Conservation (phyloP, 176 grass and related monocot species). For the Phyllostachys edulis region DNA sequence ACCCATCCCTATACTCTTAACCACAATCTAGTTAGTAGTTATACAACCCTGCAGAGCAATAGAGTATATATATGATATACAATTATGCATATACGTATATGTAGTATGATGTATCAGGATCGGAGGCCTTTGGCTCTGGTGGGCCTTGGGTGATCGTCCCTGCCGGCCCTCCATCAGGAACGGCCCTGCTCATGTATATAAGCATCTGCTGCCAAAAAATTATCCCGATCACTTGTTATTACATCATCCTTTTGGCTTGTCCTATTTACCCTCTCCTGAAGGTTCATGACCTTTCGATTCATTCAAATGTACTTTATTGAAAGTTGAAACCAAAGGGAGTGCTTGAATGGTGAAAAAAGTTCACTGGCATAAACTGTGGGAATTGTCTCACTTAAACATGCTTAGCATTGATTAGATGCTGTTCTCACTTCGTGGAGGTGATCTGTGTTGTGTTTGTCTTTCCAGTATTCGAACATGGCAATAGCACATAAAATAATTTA, state of each 20-base stretch:
- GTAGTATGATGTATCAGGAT: too few relatives aligned
- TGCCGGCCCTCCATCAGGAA: too few relatives aligned
- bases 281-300: neutral
- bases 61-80: too few relatives aligned
- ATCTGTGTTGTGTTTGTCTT: slow-evolving; percentile 14
- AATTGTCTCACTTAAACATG: neutral
- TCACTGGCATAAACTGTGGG: neutral
- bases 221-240: neutral
- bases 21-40: too few relatives aligned
- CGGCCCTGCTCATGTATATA: neutral
- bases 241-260: neutral
- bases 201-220: neutral
- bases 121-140: too few relatives aligned
- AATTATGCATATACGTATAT: too few relatives aligned
- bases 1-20: too few relatives aligned
- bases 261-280: neutral
- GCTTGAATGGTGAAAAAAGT: neutral
- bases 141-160: too few relatives aligned
- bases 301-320: neutral
- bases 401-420: neutral
- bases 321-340: neutral
- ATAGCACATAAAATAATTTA: neutral
- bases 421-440: neutral
- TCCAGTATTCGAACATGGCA: neutral
- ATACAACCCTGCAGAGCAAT: too few relatives aligned